Percentiles rank a stretch among this genome's conserved stretches.
These are phyloP conservation scores for Hyaloscypha bicolor DNA, from an alignment of 495 filamentous ascomycete species.

Conservation along the genomic window DNA sequence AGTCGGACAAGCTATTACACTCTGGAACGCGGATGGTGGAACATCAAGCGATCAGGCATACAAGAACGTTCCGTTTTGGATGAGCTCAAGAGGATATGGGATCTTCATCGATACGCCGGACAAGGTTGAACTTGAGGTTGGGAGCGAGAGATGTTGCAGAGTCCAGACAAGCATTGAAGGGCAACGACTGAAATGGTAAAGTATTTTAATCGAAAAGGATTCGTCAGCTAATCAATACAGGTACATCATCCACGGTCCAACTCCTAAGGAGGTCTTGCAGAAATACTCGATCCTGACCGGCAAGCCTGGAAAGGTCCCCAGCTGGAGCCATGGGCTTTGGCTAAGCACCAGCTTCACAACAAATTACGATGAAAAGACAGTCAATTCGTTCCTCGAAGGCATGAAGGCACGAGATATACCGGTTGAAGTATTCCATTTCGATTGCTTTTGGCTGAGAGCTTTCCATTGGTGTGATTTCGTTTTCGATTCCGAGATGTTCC, in stretches of 20 bases:
- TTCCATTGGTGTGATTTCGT: slow-evolving; percentile 78
- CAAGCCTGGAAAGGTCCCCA: slow-evolving; percentile 57
- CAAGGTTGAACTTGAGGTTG: slow-evolving; percentile 64
- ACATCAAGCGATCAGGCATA: slow-evolving; percentile 72
- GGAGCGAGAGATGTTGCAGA: slow-evolving; percentile 65
- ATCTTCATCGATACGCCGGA: slow-evolving; percentile 68
- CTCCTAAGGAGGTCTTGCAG: slow-evolving; percentile 66
- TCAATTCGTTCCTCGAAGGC: slow-evolving; percentile 66
- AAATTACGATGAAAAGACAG: slow-evolving; percentile 67
- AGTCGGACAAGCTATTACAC: slow-evolving; percentile 65
- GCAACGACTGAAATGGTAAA: slow-evolving; percentile 55
- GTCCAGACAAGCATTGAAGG: slow-evolving; percentile 65
- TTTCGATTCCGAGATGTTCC: slow-evolving; percentile 69
- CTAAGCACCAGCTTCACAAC: slow-evolving; percentile 72
- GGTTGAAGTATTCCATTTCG: slow-evolving; percentile 71
- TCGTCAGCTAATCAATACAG: slow-evolving; percentile 30
- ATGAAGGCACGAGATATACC: slow-evolving; percentile 67
- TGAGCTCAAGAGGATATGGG: slow-evolving; percentile 69
- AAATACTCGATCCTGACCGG: slow-evolving; percentile 67
- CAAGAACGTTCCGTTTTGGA: slow-evolving; percentile 73
- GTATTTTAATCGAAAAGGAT: background rate
- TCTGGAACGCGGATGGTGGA: slow-evolving; percentile 76
- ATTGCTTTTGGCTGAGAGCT: slow-evolving; percentile 66
- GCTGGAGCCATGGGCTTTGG: slow-evolving; percentile 75
- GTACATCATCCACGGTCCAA: slow-evolving; percentile 67